Evolutionary conservation across 352 stramenopile genomes (phyloP), one percentile per base, ranked within the genome.

Genomic region (Globisporangium viniferum): DNA sequence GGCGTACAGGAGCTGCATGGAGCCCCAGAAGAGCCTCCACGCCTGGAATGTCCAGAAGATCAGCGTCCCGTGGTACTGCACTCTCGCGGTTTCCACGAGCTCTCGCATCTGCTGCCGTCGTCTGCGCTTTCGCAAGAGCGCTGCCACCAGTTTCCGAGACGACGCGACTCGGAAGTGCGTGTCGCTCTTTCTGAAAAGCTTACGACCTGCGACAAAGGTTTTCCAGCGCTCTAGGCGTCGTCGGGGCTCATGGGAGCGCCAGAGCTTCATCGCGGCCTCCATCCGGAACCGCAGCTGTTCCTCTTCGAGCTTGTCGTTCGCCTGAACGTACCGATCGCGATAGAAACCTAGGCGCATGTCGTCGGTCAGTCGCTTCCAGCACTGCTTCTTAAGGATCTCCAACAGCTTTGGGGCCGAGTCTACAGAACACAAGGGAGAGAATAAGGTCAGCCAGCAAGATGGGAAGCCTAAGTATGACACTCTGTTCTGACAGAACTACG

Each of bases 271-370:
- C 1, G 81, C 81, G 0, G 66, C 63, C 15, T 81, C 66, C 5
- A 84, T 48, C 1, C 66, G 67, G 20, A 69, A 67, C 5, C 69
- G 68, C 3, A 68, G 61, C 49, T 84, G 76, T 55, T 90, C 81
- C 33, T 76, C 61, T 9, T 69, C 69, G 22, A 89, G 78, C 9
- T 71, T 64, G 3, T 74, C 62, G 27, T 77, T 75, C 2, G 79
- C 81, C 20, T 85, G 69, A 0, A 71, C 7, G 66, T 88, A 88
- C 54, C 86, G 46, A 22, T 82, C 75, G 39, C 71, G 76, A 55
- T 84, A 89, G 68, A 84, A 90, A 2, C 66, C 51, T 2, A 91
- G 72, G 0, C 81, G 79, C 60, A 75, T 88, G 63, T 91, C 83
- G 54, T 90, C 83, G 0, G 81, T 86, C 5, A 91, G 64, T 4